Percentiles rank a stretch among this genome's conserved stretches.
These are phyloP conservation scores for Emmonsiellopsis sp. DNA, from an alignment of 2,329 filamentous ascomycete genomes.

Conservation along the genomic window DNA sequence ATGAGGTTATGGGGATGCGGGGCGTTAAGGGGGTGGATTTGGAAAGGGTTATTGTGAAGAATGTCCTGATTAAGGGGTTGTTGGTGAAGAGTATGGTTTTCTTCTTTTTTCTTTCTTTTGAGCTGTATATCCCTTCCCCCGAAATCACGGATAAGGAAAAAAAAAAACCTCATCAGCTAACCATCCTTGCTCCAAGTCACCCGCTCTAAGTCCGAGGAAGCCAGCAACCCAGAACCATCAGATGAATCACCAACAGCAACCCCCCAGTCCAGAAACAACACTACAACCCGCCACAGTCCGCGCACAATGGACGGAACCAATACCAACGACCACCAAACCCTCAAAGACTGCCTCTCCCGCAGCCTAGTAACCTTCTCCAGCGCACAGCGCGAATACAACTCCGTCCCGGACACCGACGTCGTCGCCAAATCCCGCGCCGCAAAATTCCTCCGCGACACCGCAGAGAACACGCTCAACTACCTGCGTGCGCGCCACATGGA, in stretches of 20 bases:
- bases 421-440: slow-evolving; percentile 19
- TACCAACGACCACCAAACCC: slow-evolving; percentile 7
- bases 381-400: slow-evolving; percentile 28
- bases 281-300: background rate
- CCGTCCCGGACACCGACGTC: slow-evolving; percentile 16
- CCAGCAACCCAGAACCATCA: background rate
- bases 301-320: background rate
- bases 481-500: slow-evolving; percentile 19
- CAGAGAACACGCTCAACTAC: slow-evolving; percentile 32
- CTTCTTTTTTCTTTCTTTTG: background rate
- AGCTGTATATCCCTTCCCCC: too few species aligned
- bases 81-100: slow-evolving; percentile 18
- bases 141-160: background rate
- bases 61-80: slow-evolving; percentile 19
- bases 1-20: slow-evolving; percentile 28
- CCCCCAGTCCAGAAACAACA: background rate
- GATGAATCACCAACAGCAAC: background rate
- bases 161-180: background rate
- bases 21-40: slow-evolving; percentile 12
- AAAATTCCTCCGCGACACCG: slow-evolving; percentile 36
- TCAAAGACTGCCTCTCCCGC: slow-evolving; percentile 14
- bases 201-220: background rate
- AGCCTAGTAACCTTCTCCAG: slow-evolving; percentile 24
- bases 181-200: background rate
- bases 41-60: slow-evolving; percentile 19